A percentile compares a stretch with the other conserved stretches of the same genome.
These are phyloP conservation scores for Hypoxylon sp. DNA, from an alignment of 2,329 filamentous ascomycete species.

Conservation along the genomic window DNA sequence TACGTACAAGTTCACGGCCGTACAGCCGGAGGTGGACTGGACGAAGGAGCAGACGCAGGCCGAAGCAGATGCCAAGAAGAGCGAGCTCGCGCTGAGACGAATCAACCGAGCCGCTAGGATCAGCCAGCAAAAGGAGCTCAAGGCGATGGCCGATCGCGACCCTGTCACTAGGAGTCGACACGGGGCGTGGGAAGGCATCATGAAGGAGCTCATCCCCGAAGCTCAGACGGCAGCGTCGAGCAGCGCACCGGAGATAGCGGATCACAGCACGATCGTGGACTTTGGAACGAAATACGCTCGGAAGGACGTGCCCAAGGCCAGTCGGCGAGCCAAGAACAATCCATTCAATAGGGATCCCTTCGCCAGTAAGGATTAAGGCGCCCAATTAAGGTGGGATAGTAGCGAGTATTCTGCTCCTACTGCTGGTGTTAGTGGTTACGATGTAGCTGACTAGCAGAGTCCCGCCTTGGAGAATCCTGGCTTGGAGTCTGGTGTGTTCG, in stretches of 20 bases:
- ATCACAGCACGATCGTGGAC: constrained; percentile 72
- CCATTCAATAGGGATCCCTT: background rate
- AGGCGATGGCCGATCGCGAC: constrained; percentile 62
- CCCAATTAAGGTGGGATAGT: background rate
- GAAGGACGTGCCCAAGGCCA: constrained; percentile 60
- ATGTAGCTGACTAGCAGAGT: background rate
- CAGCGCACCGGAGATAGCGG: constrained; percentile 61
- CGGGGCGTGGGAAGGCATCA: constrained; percentile 67
- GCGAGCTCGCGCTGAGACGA: constrained; percentile 66
- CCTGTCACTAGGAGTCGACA: constrained; percentile 62
- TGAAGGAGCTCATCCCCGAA: constrained; percentile 62
- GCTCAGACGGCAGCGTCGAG: constrained; percentile 41
- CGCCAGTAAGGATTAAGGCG: background rate
- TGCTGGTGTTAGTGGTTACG: background rate
- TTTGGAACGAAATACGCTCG: constrained; percentile 61
- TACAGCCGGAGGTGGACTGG: constrained; percentile 47
- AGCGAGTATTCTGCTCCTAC: background rate
- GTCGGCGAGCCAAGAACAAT: constrained; percentile 48
- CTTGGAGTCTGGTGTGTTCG: background rate
- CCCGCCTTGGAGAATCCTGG: background rate
- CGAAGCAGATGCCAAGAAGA: constrained; percentile 66
- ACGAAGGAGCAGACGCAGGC: constrained; percentile 68
- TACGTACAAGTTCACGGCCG: constrained; percentile 68
- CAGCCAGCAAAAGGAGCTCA: constrained; percentile 70
- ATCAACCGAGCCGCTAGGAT: constrained; percentile 69